These are phyloP conservation scores for Dictyostelium brefeldianum DNA, from an alignment of 78 protist genomes.

Conservation along the genomic window DNA sequence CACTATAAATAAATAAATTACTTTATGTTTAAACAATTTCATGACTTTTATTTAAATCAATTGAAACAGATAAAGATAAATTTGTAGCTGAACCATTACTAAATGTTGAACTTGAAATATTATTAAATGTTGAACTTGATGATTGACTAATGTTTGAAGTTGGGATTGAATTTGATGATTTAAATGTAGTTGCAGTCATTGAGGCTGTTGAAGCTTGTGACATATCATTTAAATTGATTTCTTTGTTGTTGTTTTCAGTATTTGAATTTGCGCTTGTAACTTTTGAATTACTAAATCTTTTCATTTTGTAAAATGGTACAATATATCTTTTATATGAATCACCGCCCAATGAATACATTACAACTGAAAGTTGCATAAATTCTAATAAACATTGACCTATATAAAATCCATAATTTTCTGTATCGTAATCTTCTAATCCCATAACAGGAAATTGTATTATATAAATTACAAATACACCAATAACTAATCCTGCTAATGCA, in stretches of 20 bases:
- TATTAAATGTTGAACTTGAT: not conserved
- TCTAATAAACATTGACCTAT: not conserved
- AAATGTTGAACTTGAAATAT: not conserved
- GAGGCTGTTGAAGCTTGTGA: not conserved
- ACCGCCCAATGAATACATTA: not conserved
- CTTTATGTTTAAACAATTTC: too few relatives aligned
- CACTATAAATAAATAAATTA: too few relatives aligned
- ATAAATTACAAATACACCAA: not conserved
- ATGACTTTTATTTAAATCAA: not conserved
- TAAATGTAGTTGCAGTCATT: not conserved
- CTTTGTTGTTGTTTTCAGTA: not conserved
- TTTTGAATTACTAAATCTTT: not conserved
- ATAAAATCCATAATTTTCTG: conserved; percentile 1
- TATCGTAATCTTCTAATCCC: not conserved
- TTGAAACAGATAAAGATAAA: not conserved
- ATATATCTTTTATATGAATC: not conserved
- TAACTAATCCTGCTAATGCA: not conserved
- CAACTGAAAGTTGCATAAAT: not conserved
- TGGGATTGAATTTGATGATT: not conserved
- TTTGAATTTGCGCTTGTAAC: not conserved
- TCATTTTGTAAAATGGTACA: not conserved
- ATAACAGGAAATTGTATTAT: not conserved
- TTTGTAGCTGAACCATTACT: not conserved
- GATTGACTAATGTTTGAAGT: not conserved
- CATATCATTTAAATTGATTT: not conserved